Evolutionary conservation across 768 basidiomycete species (phyloP).

Genomic region (Mycena epipterygia): DNA sequence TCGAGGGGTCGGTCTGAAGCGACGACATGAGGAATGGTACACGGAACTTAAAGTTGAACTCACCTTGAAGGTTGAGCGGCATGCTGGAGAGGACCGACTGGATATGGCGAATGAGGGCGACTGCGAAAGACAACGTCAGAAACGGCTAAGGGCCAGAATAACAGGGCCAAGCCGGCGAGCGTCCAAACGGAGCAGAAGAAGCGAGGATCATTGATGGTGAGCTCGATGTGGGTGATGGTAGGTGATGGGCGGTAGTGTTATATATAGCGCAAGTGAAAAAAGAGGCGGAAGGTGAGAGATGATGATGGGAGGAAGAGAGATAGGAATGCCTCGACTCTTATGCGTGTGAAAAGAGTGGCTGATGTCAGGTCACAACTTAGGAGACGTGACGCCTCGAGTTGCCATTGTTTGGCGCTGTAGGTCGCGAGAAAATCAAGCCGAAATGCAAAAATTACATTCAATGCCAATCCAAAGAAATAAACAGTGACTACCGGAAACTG

Average conservation of each 20-base stretch:
- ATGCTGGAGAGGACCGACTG: no score
- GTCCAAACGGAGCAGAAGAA: constrained; percentile 17
- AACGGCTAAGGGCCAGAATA: neutral
- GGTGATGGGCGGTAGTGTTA: constrained; percentile 30
- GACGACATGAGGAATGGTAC: neutral
- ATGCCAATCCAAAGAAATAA: neutral
- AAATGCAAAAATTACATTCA: no score
- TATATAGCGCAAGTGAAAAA: neutral
- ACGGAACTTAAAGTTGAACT: neutral
- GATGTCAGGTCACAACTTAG: neutral
- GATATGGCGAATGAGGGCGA: no score
- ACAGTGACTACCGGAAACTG: constrained; percentile 5
- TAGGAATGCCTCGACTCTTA: neutral
- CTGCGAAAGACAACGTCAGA: no score
- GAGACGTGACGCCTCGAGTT: neutral
- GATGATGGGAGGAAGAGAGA: neutral
- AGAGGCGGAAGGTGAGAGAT: neutral
- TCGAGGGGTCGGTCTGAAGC: neutral
- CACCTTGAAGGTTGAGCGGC: no score
- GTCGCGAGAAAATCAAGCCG: neutral
- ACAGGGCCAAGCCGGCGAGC: no score
- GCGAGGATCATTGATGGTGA: constrained; percentile 1
- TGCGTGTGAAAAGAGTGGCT: constrained; percentile 2
- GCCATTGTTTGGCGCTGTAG: neutral
- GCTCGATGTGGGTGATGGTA: constrained; percentile 11